phyloP scores from a whole-genome alignment of 2,329 filamentous ascomycete genomes.

The Pyrenochaeta sp. region DNA sequence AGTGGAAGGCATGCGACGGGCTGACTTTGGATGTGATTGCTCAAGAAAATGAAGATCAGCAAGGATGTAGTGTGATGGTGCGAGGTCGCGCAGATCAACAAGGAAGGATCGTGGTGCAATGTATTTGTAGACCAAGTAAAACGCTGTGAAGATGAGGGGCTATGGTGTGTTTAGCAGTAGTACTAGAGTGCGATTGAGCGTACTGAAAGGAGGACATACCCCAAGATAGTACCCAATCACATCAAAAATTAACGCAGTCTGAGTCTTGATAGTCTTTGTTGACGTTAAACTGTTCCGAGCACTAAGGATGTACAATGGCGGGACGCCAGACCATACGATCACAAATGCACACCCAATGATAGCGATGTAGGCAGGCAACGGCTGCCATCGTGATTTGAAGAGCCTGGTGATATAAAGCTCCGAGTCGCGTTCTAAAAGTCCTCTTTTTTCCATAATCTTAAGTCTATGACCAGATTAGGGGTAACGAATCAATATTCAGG shows the following conservation, averaged over 20 bases:
- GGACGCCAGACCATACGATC: slow-evolving; percentile 34
- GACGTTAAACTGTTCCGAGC: slow-evolving; percentile 15
- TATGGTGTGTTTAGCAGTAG: slow-evolving; percentile 9
- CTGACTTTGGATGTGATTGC: not conserved
- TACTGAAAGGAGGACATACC: not conserved
- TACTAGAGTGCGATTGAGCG: not conserved
- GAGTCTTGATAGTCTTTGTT: slow-evolving; percentile 11
- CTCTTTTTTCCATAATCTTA: not conserved
- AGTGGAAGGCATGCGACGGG: too few relatives aligned
- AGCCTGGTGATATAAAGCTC: slow-evolving; percentile 24
- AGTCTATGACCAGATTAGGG: not conserved
- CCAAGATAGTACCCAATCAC: slow-evolving; percentile 2
- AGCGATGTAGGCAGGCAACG: slow-evolving; percentile 34
- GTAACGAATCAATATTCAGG: slow-evolving; percentile 11
- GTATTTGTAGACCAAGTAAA: slow-evolving; percentile 24
- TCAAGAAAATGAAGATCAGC: slow-evolving; percentile 12
- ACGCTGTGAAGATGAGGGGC: slow-evolving; percentile 22
- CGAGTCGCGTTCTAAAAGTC: slow-evolving; percentile 24
- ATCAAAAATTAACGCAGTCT: slow-evolving; percentile 26
- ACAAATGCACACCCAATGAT: slow-evolving; percentile 30
- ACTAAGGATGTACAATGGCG: slow-evolving; percentile 31
- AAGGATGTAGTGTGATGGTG: slow-evolving; percentile 17
- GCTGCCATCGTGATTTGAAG: slow-evolving; percentile 42
- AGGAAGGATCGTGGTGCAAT: slow-evolving; percentile 11
- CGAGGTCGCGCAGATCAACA: slow-evolving; percentile 19